Evolutionary conservation across 2,329 filamentous ascomycete genomes (phyloP), one percentile per base, ranked within the genome.

Genomic region (Aschersonia sp.): DNA sequence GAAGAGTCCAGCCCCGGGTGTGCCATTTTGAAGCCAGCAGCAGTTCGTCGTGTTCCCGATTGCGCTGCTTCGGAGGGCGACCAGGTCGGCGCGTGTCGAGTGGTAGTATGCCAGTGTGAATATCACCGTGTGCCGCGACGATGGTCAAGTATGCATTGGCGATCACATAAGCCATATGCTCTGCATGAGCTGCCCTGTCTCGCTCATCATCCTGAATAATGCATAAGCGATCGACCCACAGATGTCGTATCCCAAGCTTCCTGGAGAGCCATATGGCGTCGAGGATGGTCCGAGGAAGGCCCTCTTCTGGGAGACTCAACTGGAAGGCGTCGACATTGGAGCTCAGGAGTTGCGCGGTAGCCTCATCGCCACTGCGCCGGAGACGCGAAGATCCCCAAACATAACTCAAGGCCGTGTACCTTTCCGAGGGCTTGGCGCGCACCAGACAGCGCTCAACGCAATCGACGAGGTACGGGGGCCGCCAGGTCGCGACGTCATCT

Each of bases 141-240:
- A 73, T 64, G 22, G 66, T 69, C 33, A 73, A 61, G 47, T 66
- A 66, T 12, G 70, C 64, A 49, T 69, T 67, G 29, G 65, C 57
- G 53, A 70, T 72, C 41, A 72, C 58, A 47, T 61, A 65, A 8
- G 67, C 67, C 69, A 73, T 72, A 51, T 69, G 61, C 40, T 59
- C 57, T 43, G 69, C 56, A 47, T 71, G 63, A n/a, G 59, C 58
- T 30, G 63, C 62, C 53, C 62, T 62, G 50, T 68, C 63, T 22
- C 56, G 56, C 10, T 60, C 57, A 47, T 70, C 65, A 47, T 71
- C 67, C 53, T 73, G 70, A 5, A 68, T 60, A 48, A 70, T 68
- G 46, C 68, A 70, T 44, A 70, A 58, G 35, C 63, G 60, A 51
- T 73, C 70, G 35, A 72, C 64, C 70, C 70, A 73, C 22, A 73